Evolutionary conservation across 2,329 filamentous ascomycete species (phyloP), one percentile per base, ranked within the genome.

Genomic region (Thelonectria rubi): DNA sequence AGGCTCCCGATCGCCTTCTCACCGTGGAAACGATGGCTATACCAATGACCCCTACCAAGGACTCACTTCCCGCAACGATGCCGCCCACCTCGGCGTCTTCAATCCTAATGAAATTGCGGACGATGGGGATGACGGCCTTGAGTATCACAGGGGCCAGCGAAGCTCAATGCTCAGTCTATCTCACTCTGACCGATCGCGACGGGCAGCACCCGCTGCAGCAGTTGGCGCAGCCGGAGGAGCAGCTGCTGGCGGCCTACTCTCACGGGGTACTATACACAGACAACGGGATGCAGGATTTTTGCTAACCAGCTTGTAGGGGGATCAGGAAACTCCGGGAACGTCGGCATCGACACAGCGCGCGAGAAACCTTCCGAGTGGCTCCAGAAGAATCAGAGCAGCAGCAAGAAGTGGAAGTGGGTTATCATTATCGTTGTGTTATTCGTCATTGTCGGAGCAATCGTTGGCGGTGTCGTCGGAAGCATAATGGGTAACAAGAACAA

Each of bases 41-140:
- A 37, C 81, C 30, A 88, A 91, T 69, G 88, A 89, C 50, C 89
- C 89, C 0, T 93, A 92, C 73, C 84, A 86, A 57, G 83, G 85
- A 67, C 86, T 86, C 42, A 81, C 74, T 63, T 74, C 71, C 11
- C 77, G 76, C 40, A 78, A 73, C 76, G 82, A 77, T 30, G 82
- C 83, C 60, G 77, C 82, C 21, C 75, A 79, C 9, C 77, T 88
- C 4, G 85, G 85, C 40, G 79, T 86, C 2, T 84, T 95, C 61
- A 89, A 97, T 73, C 93, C 93, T 3, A 87, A 91, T 71, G 88
- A 89, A 14, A 94, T 97, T 65, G 86, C 86, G 20, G 94, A 97
- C 74, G 94, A 97, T 72, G 93, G 92, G 26, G 94, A 97, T 71
- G 94, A 97, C 74, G 93, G 91, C 1, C 83, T 95, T 53, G 82